Evolutionary conservation across 2,329 filamentous ascomycete species (phyloP).

Genomic region (Cytospora paraplurivora): DNA sequence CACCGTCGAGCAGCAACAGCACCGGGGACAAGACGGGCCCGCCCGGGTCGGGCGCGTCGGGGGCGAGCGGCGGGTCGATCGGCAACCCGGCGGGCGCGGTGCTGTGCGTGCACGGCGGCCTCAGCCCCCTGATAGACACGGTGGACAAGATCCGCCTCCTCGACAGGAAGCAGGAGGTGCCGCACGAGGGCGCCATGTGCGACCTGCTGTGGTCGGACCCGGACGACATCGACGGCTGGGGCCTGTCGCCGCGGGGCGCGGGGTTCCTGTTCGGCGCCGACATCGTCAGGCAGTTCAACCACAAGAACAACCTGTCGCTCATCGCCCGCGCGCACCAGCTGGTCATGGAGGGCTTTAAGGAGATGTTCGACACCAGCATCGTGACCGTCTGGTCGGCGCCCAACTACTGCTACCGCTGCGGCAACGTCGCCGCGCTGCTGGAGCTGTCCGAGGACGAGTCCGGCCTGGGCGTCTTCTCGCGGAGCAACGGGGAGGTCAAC

Average conservation of each 20-base stretch:
- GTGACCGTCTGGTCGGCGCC: slow-evolving; percentile 99
- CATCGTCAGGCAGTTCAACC: slow-evolving; percentile 95
- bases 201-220: slow-evolving; percentile 97
- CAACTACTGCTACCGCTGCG: slow-evolving; percentile 95
- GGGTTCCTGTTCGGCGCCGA: slow-evolving; percentile 95
- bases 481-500: slow-evolving; percentile 71
- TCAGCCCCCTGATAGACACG: slow-evolving; percentile 87
- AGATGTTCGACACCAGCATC: slow-evolving; percentile 96
- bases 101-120: slow-evolving; percentile 91
- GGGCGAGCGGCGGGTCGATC: slow-evolving; percentile 63
- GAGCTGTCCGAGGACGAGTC: slow-evolving; percentile 86
- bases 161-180: slow-evolving; percentile 96
- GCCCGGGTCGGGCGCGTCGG: slow-evolving; percentile 77
- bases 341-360: slow-evolving; percentile 99
- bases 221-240: slow-evolving; percentile 97
- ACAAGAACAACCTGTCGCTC: slow-evolving; percentile 86
- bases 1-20: slow-evolving; percentile 33
- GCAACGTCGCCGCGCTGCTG: slow-evolving; percentile 92
- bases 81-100: slow-evolving; percentile 79
- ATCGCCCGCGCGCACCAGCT: slow-evolving; percentile 95
- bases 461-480: slow-evolving; percentile 69
- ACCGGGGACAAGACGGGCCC: slow-evolving; percentile 63
- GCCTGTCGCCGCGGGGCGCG: slow-evolving; percentile 87
- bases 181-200: slow-evolving; percentile 98
- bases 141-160: slow-evolving; percentile 95